Conservation (phyloP, 2,329 filamentous ascomycete genomes). For the Fusarium oxysporum region DNA sequence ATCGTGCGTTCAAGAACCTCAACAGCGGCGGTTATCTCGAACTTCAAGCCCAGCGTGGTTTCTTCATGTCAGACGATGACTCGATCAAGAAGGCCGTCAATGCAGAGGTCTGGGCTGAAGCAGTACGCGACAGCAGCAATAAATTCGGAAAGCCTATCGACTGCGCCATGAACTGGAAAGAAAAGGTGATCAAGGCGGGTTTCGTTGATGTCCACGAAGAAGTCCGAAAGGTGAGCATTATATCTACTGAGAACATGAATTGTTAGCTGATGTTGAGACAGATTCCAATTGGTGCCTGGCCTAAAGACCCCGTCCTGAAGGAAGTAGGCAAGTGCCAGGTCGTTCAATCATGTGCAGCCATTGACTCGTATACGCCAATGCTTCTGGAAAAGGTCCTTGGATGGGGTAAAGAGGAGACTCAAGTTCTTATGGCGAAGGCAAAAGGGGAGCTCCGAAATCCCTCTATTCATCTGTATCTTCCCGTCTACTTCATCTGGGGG, state of each 20-base stretch:
- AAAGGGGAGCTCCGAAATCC: slow-evolving; percentile 39
- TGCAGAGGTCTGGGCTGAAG: slow-evolving; percentile 21
- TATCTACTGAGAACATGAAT: rapidly evolving
- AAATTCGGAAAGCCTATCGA: slow-evolving; percentile 34
- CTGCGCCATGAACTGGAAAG: slow-evolving; percentile 18
- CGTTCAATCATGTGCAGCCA: slow-evolving; percentile 31
- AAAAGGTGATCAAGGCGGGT: slow-evolving; percentile 14
- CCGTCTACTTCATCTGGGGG: slow-evolving; percentile 29
- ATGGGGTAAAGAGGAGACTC: slow-evolving; percentile 32
- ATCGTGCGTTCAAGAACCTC: slow-evolving; percentile 13
- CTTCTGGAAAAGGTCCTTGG: slow-evolving; percentile 32
- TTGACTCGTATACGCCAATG: slow-evolving; percentile 32
- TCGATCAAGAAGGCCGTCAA: slow-evolving; percentile 25
- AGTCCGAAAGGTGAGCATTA: background rate
- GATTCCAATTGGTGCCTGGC: slow-evolving; percentile 31
- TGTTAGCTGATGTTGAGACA: background rate
- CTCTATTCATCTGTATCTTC: slow-evolving; percentile 31
- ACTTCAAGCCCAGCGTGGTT: slow-evolving; percentile 15
- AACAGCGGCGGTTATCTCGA: slow-evolving; percentile 27
- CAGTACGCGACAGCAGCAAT: slow-evolving; percentile 13
- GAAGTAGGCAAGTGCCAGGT: slow-evolving; percentile 28
- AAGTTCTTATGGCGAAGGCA: slow-evolving; percentile 35
- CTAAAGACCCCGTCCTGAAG: slow-evolving; percentile 21
- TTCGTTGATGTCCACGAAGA: slow-evolving; percentile 29
- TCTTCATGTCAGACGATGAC: slow-evolving; percentile 30